Conservation (phyloP, 495 filamentous ascomycete genomes). For the Talaromyces trachyspermus region DNA sequence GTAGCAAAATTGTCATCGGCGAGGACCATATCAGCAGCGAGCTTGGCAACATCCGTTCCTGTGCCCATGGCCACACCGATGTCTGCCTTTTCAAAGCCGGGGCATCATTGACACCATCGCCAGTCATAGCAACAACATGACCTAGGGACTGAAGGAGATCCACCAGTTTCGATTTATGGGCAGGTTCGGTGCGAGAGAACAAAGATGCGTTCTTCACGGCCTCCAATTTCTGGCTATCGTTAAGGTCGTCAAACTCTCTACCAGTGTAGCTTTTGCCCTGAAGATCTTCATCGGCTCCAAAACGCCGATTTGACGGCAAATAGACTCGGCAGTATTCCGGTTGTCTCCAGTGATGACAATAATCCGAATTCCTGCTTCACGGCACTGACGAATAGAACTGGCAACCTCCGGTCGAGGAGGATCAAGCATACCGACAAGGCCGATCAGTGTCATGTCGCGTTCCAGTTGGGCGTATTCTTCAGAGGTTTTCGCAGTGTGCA, state of each 20-base stretch:
- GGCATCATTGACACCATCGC: slow-evolving; percentile 98
- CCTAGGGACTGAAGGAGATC: slow-evolving; percentile 89
- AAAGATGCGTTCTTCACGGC: slow-evolving; percentile 81
- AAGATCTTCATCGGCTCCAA: slow-evolving; percentile 73
- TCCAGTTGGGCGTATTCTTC: slow-evolving; percentile 80
- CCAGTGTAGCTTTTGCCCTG: slow-evolving; percentile 92
- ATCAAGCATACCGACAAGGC: slow-evolving; percentile 94
- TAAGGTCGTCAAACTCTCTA: slow-evolving; percentile 85
- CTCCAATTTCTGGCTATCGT: slow-evolving; percentile 66
- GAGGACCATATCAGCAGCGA: slow-evolving; percentile 98
- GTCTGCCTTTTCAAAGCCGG: slow-evolving; percentile 97
- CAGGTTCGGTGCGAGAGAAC: slow-evolving; percentile 95
- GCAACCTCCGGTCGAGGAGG: slow-evolving; percentile 93
- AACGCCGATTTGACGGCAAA: slow-evolving; percentile 97
- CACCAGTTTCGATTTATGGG: slow-evolving; percentile 91
- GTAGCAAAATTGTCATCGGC: slow-evolving; percentile 99
- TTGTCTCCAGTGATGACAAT: slow-evolving; percentile 99
- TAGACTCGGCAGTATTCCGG: slow-evolving; percentile 92
- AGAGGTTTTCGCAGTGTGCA: slow-evolving; percentile 69
- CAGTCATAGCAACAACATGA: slow-evolving; percentile 98
- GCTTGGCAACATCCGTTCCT: slow-evolving; percentile 93
- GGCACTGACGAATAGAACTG: slow-evolving; percentile 78
- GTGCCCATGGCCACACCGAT: slow-evolving; percentile 99
- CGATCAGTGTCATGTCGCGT: slow-evolving; percentile 87
- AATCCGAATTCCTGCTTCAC: slow-evolving; percentile 88